Conservation (phyloP, 164 flowering plant species). For the Berberis vulgaris region DNA sequence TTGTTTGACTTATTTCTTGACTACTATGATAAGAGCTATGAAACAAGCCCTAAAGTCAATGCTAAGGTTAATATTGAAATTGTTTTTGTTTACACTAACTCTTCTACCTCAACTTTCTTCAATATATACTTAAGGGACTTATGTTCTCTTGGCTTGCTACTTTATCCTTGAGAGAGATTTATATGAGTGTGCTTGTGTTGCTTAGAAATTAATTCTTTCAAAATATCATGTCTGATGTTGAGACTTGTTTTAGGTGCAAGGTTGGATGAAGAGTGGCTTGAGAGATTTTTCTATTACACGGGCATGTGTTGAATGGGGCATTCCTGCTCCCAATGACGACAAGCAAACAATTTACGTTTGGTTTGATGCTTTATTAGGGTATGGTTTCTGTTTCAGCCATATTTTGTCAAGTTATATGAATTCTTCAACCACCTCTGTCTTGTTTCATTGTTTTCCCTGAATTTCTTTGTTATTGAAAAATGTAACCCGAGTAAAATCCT, state of each 20-base stretch:
- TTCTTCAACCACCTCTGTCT: too few relatives aligned
- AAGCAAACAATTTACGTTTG: constrained; percentile 94
- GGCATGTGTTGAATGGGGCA: constrained; percentile 92
- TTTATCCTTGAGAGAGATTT: not conserved
- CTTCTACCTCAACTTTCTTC: too few relatives aligned
- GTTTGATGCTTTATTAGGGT: constrained; percentile 99
- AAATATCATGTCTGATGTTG: constrained; percentile 3
- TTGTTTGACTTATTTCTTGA: too few relatives aligned
- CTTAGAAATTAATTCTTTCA: not conserved
- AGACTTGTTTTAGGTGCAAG: constrained; percentile 62
- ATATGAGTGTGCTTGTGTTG: not conserved
- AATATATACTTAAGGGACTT: not conserved
- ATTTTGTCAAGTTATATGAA: not conserved
- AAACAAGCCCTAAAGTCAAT: too few relatives aligned
- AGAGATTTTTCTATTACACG: constrained; percentile 96
- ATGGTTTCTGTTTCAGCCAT: constrained; percentile 14
- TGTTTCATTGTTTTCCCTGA: too few relatives aligned
- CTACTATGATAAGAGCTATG: too few relatives aligned
- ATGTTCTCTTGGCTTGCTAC: not conserved
- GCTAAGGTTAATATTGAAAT: too few relatives aligned
- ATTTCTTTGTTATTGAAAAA: too few relatives aligned
- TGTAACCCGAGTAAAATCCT: too few relatives aligned
- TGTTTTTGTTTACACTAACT: too few relatives aligned
- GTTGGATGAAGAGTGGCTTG: constrained; percentile 81
- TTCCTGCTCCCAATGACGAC: constrained; percentile 77